phyloP scores from a whole-genome alignment of 1,139 yeast genomes.

The Candida pseudocylindracea region DNA sequence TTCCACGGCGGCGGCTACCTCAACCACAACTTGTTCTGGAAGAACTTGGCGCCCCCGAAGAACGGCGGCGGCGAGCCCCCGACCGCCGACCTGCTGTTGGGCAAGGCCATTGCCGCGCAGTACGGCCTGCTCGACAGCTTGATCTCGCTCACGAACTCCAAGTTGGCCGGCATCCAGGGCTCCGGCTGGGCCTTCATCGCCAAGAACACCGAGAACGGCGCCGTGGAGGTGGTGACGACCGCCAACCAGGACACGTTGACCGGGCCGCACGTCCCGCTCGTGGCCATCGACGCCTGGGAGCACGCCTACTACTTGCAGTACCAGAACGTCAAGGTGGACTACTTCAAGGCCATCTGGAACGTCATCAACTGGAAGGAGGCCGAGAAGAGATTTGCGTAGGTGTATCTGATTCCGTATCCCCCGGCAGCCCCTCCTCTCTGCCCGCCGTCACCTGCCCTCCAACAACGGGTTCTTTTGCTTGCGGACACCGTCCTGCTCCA shows the following conservation, averaged over 20 bases:
- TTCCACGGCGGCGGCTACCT: conserved; percentile 93
- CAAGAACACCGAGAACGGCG: conserved; percentile 53
- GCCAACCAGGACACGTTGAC: conserved; percentile 81
- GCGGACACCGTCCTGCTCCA: too few relatives aligned
- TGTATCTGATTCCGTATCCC: too few relatives aligned
- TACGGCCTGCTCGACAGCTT: conserved; percentile 65
- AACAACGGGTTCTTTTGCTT: too few relatives aligned
- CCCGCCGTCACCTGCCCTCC: too few relatives aligned
- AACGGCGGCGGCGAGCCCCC: conserved; percentile 81
- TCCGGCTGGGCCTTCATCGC: conserved; percentile 97
- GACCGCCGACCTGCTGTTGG: conserved; percentile 29
- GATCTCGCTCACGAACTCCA: conserved; percentile 44
- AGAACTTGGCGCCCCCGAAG: conserved; percentile 64
- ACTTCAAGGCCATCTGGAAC: conserved; percentile 93
- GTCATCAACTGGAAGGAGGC: conserved; percentile 96
- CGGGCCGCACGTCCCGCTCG: conserved; percentile 51
- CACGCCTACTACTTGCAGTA: conserved; percentile 95
- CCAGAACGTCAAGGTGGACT: conserved; percentile 84
- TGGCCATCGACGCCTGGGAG: conserved; percentile 98
- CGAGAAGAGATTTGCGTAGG: conserved; percentile 16
- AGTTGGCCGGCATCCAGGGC: conserved; percentile 86
- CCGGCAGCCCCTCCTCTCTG: too few relatives aligned
- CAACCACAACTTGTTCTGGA: conserved; percentile 81
- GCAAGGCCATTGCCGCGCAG: conserved; percentile 37
- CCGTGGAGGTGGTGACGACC: conserved; percentile 68